A percentile compares a stretch with the other conserved stretches of the same genome.
Conservation (phyloP, 495 filamentous ascomycete species). For the Penicillium pancosmium region DNA sequence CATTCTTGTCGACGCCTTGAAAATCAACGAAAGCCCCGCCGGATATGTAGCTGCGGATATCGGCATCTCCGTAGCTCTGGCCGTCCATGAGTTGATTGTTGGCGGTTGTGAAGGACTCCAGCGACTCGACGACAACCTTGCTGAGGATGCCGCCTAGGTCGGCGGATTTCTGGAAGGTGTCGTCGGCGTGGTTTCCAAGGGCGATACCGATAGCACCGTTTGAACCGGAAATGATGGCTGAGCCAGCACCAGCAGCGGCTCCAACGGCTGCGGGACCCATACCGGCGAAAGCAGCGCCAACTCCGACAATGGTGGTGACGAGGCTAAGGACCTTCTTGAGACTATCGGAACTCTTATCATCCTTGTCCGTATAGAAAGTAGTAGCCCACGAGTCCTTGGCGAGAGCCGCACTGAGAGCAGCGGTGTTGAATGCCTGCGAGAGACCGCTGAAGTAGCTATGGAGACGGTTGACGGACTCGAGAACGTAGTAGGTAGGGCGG, state of each 20-base stretch:
- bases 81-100: conserved; percentile 33
- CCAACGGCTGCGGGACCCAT: conserved; percentile 12
- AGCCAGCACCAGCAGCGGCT: conserved; percentile 19
- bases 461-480: conserved; percentile 28
- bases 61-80: conserved; percentile 22
- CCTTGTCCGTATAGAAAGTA: conserved; percentile 31
- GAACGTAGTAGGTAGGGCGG: conserved; percentile 27
- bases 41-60: conserved; percentile 29
- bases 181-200: conserved; percentile 15
- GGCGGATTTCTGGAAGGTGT: conserved; percentile 30
- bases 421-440: conserved; percentile 23
- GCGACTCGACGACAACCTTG: conserved; percentile 20
- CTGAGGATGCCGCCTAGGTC: conserved; percentile 27
- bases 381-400: conserved; percentile 28
- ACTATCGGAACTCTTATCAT: conserved; percentile 20
- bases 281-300: conserved; percentile 27
- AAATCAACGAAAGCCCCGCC: conserved; percentile 28
- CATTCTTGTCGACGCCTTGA: conserved; percentile 25
- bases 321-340: conserved; percentile 21
- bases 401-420: conserved; percentile 29
- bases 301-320: conserved; percentile 22
- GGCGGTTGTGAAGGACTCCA: conserved; percentile 24
- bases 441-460: conserved; percentile 28
- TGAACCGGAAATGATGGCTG: conserved; percentile 11
- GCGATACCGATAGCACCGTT: conserved; percentile 4